These are phyloP conservation scores for Diplodia corticola DNA, from an alignment of 2,329 filamentous ascomycete genomes.

Conservation along the genomic window DNA sequence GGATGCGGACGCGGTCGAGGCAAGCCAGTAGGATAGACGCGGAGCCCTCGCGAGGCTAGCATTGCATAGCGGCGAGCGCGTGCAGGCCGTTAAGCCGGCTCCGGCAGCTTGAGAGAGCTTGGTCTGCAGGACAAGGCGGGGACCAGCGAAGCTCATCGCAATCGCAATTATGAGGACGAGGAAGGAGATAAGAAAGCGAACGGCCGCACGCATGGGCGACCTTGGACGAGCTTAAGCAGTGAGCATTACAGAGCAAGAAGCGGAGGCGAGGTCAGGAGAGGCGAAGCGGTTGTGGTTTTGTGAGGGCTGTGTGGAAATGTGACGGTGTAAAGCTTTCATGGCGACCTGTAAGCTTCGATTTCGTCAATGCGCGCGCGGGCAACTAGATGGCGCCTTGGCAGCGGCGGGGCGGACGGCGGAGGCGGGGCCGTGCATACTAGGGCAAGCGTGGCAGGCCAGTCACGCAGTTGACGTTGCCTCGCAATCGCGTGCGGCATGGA, in stretches of 20 bases:
- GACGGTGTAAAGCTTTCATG: background rate
- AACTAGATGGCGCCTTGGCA: background rate
- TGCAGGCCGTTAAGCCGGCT: constrained; percentile 18
- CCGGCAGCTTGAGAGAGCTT: constrained; percentile 17
- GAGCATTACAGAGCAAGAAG: constrained; percentile 18
- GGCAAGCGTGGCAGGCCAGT: background rate
- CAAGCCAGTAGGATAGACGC: background rate
- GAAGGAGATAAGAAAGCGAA: constrained; percentile 22
- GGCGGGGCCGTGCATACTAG: background rate
- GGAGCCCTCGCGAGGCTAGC: background rate
- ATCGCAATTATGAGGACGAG: constrained; percentile 21
- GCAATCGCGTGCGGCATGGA: background rate
- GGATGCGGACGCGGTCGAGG: background rate
- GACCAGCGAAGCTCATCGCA: constrained; percentile 23
- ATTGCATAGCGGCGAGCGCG: constrained; percentile 14
- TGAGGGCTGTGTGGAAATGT: background rate
- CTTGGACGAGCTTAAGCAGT: background rate
- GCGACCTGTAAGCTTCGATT: background rate
- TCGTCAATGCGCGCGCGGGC: background rate
- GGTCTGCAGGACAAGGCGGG: constrained; percentile 7
- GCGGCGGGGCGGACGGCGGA: constrained; percentile 9
- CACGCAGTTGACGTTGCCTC: background rate
- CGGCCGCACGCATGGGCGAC: constrained; percentile 23
- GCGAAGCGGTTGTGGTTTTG: background rate
- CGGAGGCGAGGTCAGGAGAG: background rate